These are phyloP conservation scores for Nyssa sinensis DNA, from an alignment of 148 eudicot genomes.

Conservation along the genomic window DNA sequence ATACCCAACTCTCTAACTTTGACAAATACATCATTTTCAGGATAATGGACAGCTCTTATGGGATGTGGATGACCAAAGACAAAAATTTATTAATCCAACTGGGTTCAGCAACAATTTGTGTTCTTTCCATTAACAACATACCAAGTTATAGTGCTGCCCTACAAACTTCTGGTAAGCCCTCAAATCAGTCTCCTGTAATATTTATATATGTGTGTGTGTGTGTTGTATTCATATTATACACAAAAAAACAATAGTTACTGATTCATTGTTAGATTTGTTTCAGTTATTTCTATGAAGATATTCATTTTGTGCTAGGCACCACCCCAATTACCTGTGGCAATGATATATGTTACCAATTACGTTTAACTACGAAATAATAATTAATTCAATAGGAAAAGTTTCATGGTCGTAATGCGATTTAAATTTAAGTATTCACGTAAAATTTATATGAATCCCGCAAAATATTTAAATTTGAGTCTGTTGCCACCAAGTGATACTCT, in stretches of 20 bases:
- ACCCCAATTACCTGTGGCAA: not conserved
- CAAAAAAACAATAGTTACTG: no score
- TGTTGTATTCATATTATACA: not conserved
- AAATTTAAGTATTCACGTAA: no score
- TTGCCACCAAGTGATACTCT: no score
- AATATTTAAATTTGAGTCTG: no score
- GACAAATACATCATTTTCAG: slow-evolving; percentile 26
- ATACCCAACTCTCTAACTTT: not conserved
- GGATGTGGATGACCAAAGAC: slow-evolving; percentile 38
- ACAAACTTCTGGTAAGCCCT: slow-evolving; percentile 24
- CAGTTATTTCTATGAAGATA: no score
- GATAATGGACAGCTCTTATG: slow-evolving; percentile 31
- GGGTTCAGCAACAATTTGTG: slow-evolving; percentile 29
- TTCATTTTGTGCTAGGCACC: not conserved
- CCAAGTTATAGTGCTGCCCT: slow-evolving; percentile 18
- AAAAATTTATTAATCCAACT: slow-evolving; percentile 28
- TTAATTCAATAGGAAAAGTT: no score
- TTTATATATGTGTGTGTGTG: not conserved
- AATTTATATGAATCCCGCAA: no score
- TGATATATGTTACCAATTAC: not conserved
- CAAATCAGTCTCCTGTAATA: slow-evolving; percentile 17
- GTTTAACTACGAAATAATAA: no score
- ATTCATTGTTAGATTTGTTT: no score
- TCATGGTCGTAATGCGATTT: no score
- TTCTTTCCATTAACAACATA: slow-evolving; percentile 23